Conservation (phyloP, 352 stramenopile genomes). For the Phytophthora capsici region DNA sequence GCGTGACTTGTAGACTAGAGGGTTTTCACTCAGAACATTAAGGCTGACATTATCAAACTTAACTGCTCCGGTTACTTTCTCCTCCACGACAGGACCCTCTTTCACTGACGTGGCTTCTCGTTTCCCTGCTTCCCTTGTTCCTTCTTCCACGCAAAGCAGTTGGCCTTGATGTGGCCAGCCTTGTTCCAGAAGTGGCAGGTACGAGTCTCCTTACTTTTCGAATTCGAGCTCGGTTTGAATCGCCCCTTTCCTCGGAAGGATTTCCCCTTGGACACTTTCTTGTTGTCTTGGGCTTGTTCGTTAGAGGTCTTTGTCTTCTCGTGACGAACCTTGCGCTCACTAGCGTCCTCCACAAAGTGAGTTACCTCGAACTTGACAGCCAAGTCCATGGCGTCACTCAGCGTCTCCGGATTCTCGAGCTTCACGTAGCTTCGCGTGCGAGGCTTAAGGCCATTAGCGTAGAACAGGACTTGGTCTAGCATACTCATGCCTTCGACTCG, state of each 20-base stretch:
- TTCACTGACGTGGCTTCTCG: neutral
- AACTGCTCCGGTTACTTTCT: too few relatives aligned
- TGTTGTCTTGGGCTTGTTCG: neutral
- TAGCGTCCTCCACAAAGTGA: neutral
- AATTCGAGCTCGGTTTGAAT: neutral
- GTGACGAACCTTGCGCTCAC: too few relatives aligned
- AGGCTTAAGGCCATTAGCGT: slow-evolving; percentile 8
- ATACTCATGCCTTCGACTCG: slow-evolving; percentile 5
- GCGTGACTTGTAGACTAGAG: slow-evolving; percentile 12
- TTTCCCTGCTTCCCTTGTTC: slow-evolving; percentile 21
- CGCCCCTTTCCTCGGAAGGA: neutral
- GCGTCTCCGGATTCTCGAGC: neutral
- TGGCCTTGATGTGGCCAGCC: slow-evolving; percentile 3
- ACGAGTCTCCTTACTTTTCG: neutral
- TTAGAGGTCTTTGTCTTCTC: too few relatives aligned
- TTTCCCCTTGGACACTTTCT: neutral
- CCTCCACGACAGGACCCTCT: too few relatives aligned
- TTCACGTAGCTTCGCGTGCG: slow-evolving; percentile 9
- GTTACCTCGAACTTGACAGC: slow-evolving; percentile 11
- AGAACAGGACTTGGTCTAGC: too few relatives aligned
- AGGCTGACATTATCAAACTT: too few relatives aligned
- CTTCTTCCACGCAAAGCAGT: slow-evolving; percentile 12
- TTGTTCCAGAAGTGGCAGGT: slow-evolving; percentile 20
- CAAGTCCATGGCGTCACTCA: slow-evolving; percentile 12
- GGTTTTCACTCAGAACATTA: slow-evolving; percentile 12